phyloP scores from a whole-genome alignment of 2,329 filamentous ascomycete species.

The Beauveria varroae region DNA sequence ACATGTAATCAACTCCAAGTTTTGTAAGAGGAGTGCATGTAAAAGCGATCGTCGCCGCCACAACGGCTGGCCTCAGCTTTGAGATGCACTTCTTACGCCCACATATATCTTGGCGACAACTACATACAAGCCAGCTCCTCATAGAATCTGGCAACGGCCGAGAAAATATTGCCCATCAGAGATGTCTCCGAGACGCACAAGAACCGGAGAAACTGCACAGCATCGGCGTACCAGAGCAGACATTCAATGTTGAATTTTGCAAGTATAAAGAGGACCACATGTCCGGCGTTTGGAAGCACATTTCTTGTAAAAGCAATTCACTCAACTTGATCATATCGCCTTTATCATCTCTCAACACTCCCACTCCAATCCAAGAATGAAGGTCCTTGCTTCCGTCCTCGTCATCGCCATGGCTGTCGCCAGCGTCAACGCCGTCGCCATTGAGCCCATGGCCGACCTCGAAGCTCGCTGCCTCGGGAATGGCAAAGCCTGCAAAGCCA shows the following conservation, averaged over 20 bases:
- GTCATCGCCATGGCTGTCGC: not conserved
- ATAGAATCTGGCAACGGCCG: not conserved
- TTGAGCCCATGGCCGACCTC: not conserved
- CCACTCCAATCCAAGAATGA: not conserved
- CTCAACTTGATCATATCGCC: not conserved
- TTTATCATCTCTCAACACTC: not conserved
- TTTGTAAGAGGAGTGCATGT: not conserved
- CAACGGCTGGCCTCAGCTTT: not conserved
- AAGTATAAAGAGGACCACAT: not conserved
- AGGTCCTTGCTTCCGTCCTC: not conserved
- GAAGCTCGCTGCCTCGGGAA: not conserved
- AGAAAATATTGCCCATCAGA: not conserved
- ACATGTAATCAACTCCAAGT: not conserved
- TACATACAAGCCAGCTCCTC: not conserved
- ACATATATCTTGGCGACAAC: not conserved
- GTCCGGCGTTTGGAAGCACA: not conserved
- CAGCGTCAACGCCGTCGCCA: not conserved
- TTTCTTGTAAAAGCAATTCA: too few relatives aligned
- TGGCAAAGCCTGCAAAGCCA: not conserved
- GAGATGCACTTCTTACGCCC: not conserved
- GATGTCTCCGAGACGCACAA: not conserved
- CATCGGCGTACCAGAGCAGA: not conserved
- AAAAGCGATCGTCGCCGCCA: not conserved
- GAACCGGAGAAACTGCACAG: not conserved
- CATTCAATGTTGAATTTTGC: too few relatives aligned